Evolutionary conservation across 2,329 filamentous ascomycete genomes (phyloP).

Genomic region (Ascomycota sp.): DNA sequence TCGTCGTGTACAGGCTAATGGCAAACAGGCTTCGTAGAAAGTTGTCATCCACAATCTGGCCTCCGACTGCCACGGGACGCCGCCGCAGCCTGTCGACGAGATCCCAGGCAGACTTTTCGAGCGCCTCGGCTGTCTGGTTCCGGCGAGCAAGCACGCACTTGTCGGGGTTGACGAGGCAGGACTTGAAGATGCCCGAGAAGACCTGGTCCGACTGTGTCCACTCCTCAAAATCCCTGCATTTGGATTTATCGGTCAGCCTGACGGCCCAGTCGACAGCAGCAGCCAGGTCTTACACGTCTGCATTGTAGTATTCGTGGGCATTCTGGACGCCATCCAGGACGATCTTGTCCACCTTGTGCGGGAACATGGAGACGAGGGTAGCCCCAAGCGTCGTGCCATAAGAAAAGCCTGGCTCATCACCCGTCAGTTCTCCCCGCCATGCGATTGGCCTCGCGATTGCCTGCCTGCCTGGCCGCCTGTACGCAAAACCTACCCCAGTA

Average conservation of each 20-base stretch:
- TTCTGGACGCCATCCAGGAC: conserved; percentile 13
- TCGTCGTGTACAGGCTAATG: conserved; percentile 6
- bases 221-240: conserved; percentile 6
- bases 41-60: conserved; percentile 5
- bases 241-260: background rate
- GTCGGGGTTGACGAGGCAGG: conserved; percentile 6
- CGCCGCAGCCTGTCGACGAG: conserved; percentile 1
- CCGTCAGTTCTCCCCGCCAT: no score
- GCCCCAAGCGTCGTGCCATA: conserved; percentile 17
- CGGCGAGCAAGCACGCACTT: conserved; percentile 6
- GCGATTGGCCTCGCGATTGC: no score
- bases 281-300: conserved; percentile 3
- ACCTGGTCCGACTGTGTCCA: conserved; percentile 8
- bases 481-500: conserved; percentile 13
- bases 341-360: conserved; percentile 11
- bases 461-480: background rate
- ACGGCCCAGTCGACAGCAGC: no score
- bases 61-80: background rate
- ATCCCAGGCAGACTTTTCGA: conserved; percentile 3
- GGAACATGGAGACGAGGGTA: conserved; percentile 18
- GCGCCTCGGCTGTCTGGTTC: background rate
- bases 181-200: conserved; percentile 7
- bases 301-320: conserved; percentile 10
- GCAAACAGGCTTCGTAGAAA: conserved; percentile 2
- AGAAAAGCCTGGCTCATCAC: conserved; percentile 9